Evolutionary conservation across 768 basidiomycete species (phyloP), one percentile per base, ranked within the genome.

Genomic region (Rhodocollybia butyracea): DNA sequence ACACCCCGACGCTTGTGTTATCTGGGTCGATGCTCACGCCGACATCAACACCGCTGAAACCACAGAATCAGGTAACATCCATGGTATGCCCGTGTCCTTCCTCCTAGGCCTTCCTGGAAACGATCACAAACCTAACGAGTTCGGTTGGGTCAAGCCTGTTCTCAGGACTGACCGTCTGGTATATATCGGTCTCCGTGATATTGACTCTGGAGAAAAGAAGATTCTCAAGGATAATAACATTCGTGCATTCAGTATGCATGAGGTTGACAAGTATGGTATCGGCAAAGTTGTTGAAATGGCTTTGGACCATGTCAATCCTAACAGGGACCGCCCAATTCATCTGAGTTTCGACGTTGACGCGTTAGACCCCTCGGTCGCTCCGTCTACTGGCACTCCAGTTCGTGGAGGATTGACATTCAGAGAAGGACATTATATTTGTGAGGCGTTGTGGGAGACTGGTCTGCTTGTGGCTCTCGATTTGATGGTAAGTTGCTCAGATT

Each of bases 21-120:
- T 99, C 58, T 98, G 97, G 97, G 77, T 98, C 57, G 97, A 99
- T 67, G 97, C 97, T 2, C 97, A 98, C 64, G 89, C 94, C 19
- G 97, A 98, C 68, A 93, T 99, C 74, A 98, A 99, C 71, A 97
- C 95, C 5, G 73, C 80, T 11, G 83, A 88, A 54, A 84, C 90
- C 15, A 94, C 94, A 19, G 86, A 74, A 40, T 85, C 88, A 81
- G 96, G 96, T 29, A 98, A 98, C 71, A 87, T 99, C 43, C 97
- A 99, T 72, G 97, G 97, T 58, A 98, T 97, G 88, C 97, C 97
- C 21, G 82, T 98, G 41, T 92, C 97, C 5, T 98, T 98, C 82
- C 83, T 99, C 72, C 54, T 85, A 73, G 84, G 77, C 68, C 59
- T 77, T 31, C 73, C 70, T 36, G 61, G 67, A 31, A 66, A 68